phyloP scores from a whole-genome alignment of 768 basidiomycete genomes.

The Agrocybe pediades region DNA sequence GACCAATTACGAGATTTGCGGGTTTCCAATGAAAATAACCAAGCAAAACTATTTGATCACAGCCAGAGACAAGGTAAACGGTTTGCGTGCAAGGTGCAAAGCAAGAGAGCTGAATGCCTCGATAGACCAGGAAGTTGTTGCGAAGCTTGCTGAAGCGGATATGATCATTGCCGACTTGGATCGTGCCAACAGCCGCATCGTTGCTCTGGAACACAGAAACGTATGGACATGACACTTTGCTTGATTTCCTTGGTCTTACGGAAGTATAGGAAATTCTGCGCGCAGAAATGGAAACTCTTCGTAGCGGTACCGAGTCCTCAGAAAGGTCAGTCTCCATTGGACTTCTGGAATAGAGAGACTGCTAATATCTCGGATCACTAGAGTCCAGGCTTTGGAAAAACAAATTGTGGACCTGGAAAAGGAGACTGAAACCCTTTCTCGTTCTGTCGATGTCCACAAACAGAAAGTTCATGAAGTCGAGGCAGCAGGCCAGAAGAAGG shows the following conservation, averaged over 20 bases:
- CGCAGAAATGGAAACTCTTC: slow-evolving; percentile 90
- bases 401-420: slow-evolving; percentile 78
- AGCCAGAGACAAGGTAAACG: slow-evolving; percentile 81
- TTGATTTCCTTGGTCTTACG: background rate
- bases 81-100: no score
- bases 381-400: slow-evolving; percentile 70
- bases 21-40: slow-evolving; percentile 87
- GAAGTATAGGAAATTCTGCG: slow-evolving; percentile 80
- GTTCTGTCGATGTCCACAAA: slow-evolving; percentile 66
- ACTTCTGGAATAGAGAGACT: background rate
- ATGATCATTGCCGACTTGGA: slow-evolving; percentile 94
- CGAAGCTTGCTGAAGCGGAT: slow-evolving; percentile 91
- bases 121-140: slow-evolving; percentile 87
- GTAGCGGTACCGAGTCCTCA: slow-evolving; percentile 73
- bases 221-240: slow-evolving; percentile 40
- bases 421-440: slow-evolving; percentile 71
- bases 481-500: slow-evolving; percentile 45
- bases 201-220: slow-evolving; percentile 91
- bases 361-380: slow-evolving; percentile 28
- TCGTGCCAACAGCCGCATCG: slow-evolving; percentile 92
- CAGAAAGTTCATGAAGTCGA: slow-evolving; percentile 47
- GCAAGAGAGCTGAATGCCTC: no score
- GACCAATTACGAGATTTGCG: slow-evolving; percentile 90
- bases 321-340: slow-evolving; percentile 54
- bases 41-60: slow-evolving; percentile 90